These are phyloP conservation scores for Aspergillus funiculosus DNA, from an alignment of 495 filamentous ascomycete genomes.

Conservation along the genomic window DNA sequence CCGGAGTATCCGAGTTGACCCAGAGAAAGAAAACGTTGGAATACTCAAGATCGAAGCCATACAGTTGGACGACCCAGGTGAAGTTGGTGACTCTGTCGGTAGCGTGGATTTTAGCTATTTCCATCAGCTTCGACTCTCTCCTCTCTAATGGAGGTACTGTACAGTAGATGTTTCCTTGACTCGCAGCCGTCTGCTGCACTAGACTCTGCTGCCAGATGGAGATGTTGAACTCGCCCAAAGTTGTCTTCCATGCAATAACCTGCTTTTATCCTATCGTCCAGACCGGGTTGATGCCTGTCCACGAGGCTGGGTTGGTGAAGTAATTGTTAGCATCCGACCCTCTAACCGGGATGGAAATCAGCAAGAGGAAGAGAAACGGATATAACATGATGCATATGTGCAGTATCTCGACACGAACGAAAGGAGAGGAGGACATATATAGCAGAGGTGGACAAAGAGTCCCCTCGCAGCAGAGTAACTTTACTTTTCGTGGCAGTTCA, in stretches of 20 bases:
- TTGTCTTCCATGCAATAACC: slow-evolving; percentile 13
- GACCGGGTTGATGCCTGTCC: slow-evolving; percentile 9
- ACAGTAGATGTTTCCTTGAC: slow-evolving; percentile 11
- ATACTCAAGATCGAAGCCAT: slow-evolving; percentile 18
- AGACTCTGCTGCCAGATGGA: slow-evolving; percentile 13
- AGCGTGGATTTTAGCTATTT: slow-evolving; percentile 8
- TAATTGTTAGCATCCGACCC: slow-evolving; percentile 4
- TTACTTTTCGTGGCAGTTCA: not conserved
- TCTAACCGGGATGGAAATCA: not conserved
- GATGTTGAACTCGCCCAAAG: slow-evolving; percentile 7
- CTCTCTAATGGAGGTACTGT: not conserved
- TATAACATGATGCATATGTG: not conserved
- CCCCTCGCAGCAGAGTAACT: not conserved
- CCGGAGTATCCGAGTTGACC: slow-evolving; percentile 14
- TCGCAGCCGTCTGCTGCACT: not conserved
- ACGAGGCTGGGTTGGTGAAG: slow-evolving; percentile 9
- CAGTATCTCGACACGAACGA: not conserved
- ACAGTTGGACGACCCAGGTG: slow-evolving; percentile 29
- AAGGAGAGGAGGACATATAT: not conserved
- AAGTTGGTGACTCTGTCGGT: slow-evolving; percentile 16
- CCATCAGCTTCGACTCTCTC: not conserved
- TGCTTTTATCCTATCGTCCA: slow-evolving; percentile 9
- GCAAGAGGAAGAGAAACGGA: not conserved
- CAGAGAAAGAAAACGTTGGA: slow-evolving; percentile 31
- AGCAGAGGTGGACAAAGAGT: not conserved